Percentiles rank a stretch among this genome's conserved stretches.
Evolutionary conservation across 306 rosid species (phyloP).

Genomic region (Prinsepia uniflora): DNA sequence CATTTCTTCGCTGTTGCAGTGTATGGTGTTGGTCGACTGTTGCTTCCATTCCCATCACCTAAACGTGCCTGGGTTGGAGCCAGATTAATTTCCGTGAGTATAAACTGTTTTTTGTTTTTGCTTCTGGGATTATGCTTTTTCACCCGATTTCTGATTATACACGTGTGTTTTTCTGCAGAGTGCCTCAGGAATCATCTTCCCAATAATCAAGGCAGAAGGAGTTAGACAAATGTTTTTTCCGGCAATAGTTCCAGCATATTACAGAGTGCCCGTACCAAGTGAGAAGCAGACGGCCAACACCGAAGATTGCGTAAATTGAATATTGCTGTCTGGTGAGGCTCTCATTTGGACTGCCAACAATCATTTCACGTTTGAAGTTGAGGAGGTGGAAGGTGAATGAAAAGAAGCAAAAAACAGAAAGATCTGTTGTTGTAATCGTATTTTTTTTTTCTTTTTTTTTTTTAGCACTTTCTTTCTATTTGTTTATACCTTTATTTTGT

Average conservation of each 20-base stretch:
- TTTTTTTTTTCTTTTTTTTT: conserved; percentile 7
- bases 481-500: conserved; percentile 8
- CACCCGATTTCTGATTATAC: conserved; percentile 1
- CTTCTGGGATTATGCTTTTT: neutral
- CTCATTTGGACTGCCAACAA: neutral
- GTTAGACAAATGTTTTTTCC: conserved; percentile 95
- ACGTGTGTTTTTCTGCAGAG: conserved; percentile 46
- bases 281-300: conserved; percentile 8
- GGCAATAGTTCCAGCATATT: conserved; percentile 72
- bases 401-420: neutral
- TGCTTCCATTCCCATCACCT: conserved; percentile 85
- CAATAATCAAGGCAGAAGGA: conserved; percentile 94
- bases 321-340: neutral
- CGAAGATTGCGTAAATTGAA: neutral
- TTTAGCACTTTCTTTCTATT: neutral
- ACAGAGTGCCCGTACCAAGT: conserved; percentile 52
- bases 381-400: conserved; percentile 8
- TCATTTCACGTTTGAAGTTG: conserved; percentile 10
- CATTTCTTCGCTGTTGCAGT: conserved; percentile 94
- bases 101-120: conserved; percentile 4
- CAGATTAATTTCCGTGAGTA: conserved; percentile 60
- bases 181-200: conserved; percentile 84
- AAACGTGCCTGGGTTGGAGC: conserved; percentile 78
- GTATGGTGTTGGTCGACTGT: conserved; percentile 78
- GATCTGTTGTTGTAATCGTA: neutral